phyloP scores from a whole-genome alignment of 1,139 yeast genomes.

The Spathaspora sp. region DNA sequence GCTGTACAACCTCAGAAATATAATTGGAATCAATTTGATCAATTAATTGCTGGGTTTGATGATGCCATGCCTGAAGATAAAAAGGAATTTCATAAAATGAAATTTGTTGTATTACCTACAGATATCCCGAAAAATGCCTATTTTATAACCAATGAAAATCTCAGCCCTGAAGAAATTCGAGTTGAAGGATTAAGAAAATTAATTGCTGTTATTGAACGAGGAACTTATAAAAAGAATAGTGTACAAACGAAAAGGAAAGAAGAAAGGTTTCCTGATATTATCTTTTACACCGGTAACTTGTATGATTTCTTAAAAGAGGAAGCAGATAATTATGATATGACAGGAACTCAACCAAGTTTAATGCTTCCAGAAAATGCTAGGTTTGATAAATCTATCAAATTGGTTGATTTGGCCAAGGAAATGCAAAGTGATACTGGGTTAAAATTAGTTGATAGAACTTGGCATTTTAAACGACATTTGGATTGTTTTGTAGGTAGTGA shows the following conservation, averaged over 20 bases:
- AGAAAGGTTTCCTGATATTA: slow-evolving; percentile 68
- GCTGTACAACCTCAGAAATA: slow-evolving; percentile 53
- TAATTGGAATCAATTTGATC: slow-evolving; percentile 94
- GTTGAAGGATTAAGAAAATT: slow-evolving; percentile 82
- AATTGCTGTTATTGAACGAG: slow-evolving; percentile 64
- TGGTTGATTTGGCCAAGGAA: slow-evolving; percentile 56
- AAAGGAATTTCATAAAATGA: slow-evolving; percentile 62
- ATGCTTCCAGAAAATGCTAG: slow-evolving; percentile 35
- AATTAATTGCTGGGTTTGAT: slow-evolving; percentile 83
- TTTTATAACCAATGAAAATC: slow-evolving; percentile 53
- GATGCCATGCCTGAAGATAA: slow-evolving; percentile 62
- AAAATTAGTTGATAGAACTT: slow-evolving; percentile 70
- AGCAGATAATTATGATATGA: slow-evolving; percentile 32
- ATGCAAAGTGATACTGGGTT: slow-evolving; percentile 68
- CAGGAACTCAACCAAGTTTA: slow-evolving; percentile 36
- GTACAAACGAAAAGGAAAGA: slow-evolving; percentile 33
- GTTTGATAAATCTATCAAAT: slow-evolving; percentile 36
- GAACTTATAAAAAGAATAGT: slow-evolving; percentile 47
- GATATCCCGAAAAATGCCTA: slow-evolving; percentile 62
- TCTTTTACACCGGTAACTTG: slow-evolving; percentile 84
- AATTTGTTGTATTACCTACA: slow-evolving; percentile 81
- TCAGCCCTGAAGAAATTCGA: slow-evolving; percentile 79
- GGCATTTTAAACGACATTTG: slow-evolving; percentile 85
- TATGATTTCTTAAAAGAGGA: slow-evolving; percentile 57
- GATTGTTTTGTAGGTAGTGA: slow-evolving; percentile 86